phyloP scores from a whole-genome alignment of 441 rosid species.

The Arabidopsis hybrid region DNA sequence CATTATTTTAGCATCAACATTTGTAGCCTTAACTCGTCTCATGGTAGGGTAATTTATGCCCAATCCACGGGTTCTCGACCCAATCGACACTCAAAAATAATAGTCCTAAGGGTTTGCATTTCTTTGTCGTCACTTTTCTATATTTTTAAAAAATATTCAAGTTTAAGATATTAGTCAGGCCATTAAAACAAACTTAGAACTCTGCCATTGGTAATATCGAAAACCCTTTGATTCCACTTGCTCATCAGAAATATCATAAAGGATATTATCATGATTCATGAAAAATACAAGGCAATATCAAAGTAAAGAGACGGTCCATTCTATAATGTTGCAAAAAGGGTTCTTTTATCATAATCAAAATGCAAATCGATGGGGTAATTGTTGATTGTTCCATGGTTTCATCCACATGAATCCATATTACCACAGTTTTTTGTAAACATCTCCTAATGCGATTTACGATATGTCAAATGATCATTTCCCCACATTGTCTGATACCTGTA shows the following conservation, averaged over 20 bases:
- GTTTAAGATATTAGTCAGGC: neutral
- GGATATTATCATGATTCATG: neutral
- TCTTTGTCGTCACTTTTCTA: neutral
- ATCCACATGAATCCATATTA: slow-evolving; percentile 33
- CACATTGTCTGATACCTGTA: slow-evolving; percentile 39
- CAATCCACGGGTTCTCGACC: neutral
- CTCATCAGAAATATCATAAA: neutral
- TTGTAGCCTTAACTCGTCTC: neutral
- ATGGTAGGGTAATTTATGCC: neutral
- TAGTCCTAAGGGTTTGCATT: neutral
- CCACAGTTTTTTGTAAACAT: slow-evolving; percentile 34
- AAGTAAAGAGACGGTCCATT: slow-evolving; percentile 8
- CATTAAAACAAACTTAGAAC: slow-evolving; percentile 7
- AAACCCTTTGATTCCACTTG: slow-evolving; percentile 19
- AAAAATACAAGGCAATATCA: neutral
- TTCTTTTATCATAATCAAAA: slow-evolving; percentile 15
- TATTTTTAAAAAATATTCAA: neutral
- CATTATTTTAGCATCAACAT: too few species aligned
- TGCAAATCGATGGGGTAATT: slow-evolving; percentile 31
- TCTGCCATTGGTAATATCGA: neutral
- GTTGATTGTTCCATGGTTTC: slow-evolving; percentile 29
- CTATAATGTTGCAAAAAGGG: slow-evolving; percentile 19
- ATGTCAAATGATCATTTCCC: slow-evolving; percentile 32
- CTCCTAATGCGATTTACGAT: slow-evolving; percentile 6
- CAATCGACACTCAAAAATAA: neutral